Conservation (phyloP, 2,329 filamentous ascomycete species). For the Sordariomycetes sp. region DNA sequence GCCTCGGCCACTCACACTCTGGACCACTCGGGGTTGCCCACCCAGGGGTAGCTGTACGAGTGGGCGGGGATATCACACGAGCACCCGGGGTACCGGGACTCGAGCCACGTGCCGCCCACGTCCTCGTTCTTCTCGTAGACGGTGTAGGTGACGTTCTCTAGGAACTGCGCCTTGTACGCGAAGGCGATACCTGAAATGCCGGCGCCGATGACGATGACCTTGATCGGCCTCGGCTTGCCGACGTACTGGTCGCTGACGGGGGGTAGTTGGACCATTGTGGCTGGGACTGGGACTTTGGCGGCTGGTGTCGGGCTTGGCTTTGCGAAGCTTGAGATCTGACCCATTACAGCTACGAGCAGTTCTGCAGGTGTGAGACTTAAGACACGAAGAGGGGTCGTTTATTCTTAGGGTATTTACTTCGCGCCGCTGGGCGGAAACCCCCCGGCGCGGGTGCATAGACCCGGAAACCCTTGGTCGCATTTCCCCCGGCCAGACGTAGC, state of each 20-base stretch:
- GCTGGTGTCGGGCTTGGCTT: no score
- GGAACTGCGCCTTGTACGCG: constrained; percentile 2
- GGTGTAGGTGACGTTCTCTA: constrained; percentile 5
- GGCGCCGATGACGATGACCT: constrained; percentile 2
- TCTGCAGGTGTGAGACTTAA: no score
- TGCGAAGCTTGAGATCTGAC: no score
- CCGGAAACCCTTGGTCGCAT: no score
- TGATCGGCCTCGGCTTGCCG: background rate
- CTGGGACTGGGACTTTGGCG: no score
- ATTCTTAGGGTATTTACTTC: no score
- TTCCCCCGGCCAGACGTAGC: no score
- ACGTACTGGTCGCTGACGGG: background rate
- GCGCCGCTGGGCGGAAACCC: no score
- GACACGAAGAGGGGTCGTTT: no score
- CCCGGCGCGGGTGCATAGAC: no score
- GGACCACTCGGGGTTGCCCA: constrained; percentile 1
- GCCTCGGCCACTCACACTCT: background rate
- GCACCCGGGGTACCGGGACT: constrained; percentile 9
- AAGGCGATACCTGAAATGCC: constrained; percentile 4
- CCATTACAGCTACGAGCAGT: no score
- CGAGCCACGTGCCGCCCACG: constrained; percentile 9
- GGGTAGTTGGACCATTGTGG: no score
- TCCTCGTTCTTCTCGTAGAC: constrained; percentile 10
- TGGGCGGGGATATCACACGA: constrained; percentile 6
- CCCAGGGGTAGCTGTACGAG: constrained; percentile 4